These are phyloP conservation scores for Amauroascus niger DNA, from an alignment of 2,329 filamentous ascomycete genomes.

Conservation along the genomic window DNA sequence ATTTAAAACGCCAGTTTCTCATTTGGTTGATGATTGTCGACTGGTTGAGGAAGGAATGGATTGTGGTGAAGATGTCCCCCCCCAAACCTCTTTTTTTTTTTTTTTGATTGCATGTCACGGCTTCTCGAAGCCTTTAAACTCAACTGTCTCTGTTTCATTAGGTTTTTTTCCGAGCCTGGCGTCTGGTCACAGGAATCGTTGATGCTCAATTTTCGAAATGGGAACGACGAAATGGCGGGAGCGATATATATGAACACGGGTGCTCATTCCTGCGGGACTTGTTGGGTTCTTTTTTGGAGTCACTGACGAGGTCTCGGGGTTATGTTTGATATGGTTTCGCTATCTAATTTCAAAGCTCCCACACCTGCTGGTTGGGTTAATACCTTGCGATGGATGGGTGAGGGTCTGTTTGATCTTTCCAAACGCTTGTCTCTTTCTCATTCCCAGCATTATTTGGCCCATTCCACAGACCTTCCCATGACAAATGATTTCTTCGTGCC, in stretches of 20 bases:
- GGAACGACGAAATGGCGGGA: not conserved
- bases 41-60: not conserved
- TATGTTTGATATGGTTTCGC: not conserved
- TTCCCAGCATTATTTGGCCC: not conserved
- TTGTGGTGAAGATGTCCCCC: not conserved
- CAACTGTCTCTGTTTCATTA: not conserved
- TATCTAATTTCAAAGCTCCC: not conserved
- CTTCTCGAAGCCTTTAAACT: not conserved
- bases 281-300: conserved; percentile 3
- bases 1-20: not conserved
- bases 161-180: conserved; percentile 2
- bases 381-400: not conserved
- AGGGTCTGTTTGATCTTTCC: not conserved
- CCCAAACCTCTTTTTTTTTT: too few species aligned
- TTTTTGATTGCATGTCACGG: not conserved
- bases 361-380: conserved; percentile 5
- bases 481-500: not conserved
- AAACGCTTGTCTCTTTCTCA: not conserved
- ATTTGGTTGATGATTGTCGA: not conserved
- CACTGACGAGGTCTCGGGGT: not conserved
- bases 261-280: not conserved
- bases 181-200: not conserved
- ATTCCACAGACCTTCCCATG: not conserved
- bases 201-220: not conserved
- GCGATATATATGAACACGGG: not conserved